Evolutionary conservation across 768 basidiomycete genomes (phyloP).

Genomic region (Agrocybe chaxingu): DNA sequence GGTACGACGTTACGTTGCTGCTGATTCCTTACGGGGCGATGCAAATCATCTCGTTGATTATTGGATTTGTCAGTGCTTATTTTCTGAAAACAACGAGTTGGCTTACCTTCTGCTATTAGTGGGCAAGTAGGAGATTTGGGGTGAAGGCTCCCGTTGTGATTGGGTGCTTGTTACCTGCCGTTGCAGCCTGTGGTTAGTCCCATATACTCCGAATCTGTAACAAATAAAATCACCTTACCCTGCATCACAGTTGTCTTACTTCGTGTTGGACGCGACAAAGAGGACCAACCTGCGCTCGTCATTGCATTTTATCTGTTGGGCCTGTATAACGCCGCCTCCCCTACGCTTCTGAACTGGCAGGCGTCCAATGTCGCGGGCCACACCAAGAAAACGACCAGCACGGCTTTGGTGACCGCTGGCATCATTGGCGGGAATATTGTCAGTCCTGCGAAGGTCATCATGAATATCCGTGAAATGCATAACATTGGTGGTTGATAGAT

Average conservation of each 20-base stretch:
- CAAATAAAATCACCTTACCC: not conserved
- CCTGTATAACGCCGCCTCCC: conserved; percentile 16
- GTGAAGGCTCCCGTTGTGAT: conserved; percentile 24
- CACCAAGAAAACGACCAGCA: conserved; percentile 26
- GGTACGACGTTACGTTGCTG: conserved; percentile 28
- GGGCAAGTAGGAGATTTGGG: conserved; percentile 22
- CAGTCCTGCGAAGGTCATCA: not conserved
- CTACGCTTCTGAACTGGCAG: conserved; percentile 30
- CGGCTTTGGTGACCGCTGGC: conserved; percentile 22
- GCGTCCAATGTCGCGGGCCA: conserved; percentile 32
- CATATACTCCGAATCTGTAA: not conserved
- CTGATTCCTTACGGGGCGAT: conserved; percentile 27
- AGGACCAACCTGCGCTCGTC: conserved; percentile 24
- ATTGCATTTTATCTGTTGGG: conserved; percentile 29
- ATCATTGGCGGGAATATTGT: conserved; percentile 24
- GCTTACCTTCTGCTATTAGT: conserved; percentile 8
- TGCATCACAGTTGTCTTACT: conserved; percentile 23
- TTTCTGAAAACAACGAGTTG: not conserved
- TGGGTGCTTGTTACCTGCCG: conserved; percentile 17
- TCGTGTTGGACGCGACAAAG: conserved; percentile 16
- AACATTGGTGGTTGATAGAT: conserved; percentile 19
- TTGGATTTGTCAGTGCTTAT: conserved; percentile 22
- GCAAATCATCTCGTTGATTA: conserved; percentile 22
- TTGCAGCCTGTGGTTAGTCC: conserved; percentile 19
- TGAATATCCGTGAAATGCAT: not conserved